phyloP scores from a whole-genome alignment of 1,139 yeast species.

The Hyphopichia pseudoburtonii region DNA sequence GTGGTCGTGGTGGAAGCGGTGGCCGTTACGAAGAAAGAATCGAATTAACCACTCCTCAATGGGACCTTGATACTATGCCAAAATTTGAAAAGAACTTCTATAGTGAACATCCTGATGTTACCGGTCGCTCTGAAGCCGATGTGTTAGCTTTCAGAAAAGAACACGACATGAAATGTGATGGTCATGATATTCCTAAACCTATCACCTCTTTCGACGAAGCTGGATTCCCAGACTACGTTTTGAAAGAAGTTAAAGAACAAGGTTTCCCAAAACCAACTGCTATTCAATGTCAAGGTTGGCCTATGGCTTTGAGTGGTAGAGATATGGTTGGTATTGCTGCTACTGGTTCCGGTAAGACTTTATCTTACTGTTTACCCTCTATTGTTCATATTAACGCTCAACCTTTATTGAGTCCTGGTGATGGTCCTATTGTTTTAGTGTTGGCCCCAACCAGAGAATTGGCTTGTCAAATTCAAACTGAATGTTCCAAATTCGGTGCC shows the following conservation, averaged over 20 bases:
- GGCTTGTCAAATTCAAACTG: slow-evolving; percentile 96
- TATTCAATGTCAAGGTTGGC: slow-evolving; percentile 99
- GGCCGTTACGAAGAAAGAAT: slow-evolving; percentile 45
- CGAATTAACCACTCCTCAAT: slow-evolving; percentile 67
- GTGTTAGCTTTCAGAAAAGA: slow-evolving; percentile 73
- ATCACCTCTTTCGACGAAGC: slow-evolving; percentile 92
- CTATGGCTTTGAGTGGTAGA: slow-evolving; percentile 98
- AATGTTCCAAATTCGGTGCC: slow-evolving; percentile 91
- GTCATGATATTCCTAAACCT: slow-evolving; percentile 91
- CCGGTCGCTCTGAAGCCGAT: slow-evolving; percentile 72
- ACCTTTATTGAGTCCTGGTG: slow-evolving; percentile 88
- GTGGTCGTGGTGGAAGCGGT: slow-evolving; percentile 31
- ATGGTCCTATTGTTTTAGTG: slow-evolving; percentile 95
- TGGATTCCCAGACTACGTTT: slow-evolving; percentile 93
- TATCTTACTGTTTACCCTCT: slow-evolving; percentile 93
- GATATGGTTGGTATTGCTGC: slow-evolving; percentile 99
- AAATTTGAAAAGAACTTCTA: slow-evolving; percentile 95
- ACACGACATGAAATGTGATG: slow-evolving; percentile 82
- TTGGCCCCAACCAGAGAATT: slow-evolving; percentile 98
- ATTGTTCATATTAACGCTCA: slow-evolving; percentile 98
- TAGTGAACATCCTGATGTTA: slow-evolving; percentile 77
- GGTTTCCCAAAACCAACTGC: slow-evolving; percentile 95
- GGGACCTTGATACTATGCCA: slow-evolving; percentile 78
- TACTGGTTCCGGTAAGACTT: slow-evolving; percentile 98
- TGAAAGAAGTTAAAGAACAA: slow-evolving; percentile 83